Evolutionary conservation across 345 rosid genomes (phyloP), one percentile per base, ranked within the genome.

Genomic region (Brassica incana): DNA sequence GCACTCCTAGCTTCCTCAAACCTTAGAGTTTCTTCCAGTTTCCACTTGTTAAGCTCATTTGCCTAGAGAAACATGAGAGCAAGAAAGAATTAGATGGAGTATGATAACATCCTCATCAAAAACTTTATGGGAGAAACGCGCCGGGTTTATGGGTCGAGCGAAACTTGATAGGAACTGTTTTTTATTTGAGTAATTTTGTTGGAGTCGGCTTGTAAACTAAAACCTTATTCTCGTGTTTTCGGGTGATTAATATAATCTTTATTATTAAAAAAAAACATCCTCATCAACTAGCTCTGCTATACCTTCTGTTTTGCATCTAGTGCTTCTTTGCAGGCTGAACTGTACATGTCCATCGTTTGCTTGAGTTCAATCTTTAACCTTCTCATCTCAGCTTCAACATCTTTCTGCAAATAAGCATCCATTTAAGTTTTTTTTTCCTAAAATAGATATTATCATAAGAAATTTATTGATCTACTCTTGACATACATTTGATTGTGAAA

Each of bases 321-420:
- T 73, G 98, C 97, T 88, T 92, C 97, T 85, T 88, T 88, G 85
- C 98, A 92, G 67, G 97, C 97, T 73, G 87, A 82, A 82, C 92
- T 88, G 62, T 92, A 94, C 97, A 94, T 85, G 70, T 91, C 94
- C 86, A 92, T 91, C 60, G 98, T 94, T 86, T 92, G 98, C 83
- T 80, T 92, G 63, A 94, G 95, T 70, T 94, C 97, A 77, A 88
- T 84, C 90, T 86, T 91, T 70, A 94, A 80, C 77, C 92, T 92
- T 85, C 81, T 89, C 98, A 94, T 92, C 86, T 94, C 98, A 12
- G 83, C 90, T 85, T 92, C 97, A 54, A 90, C 11, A 11, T 88
- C 91, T 60, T 82, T 81, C 97, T 92, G 88, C 81, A 82, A 69
- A 35, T 63, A 67, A 65, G 59, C 2, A 71, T 7, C 62, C 71